These are phyloP conservation scores for Trichoderma cornu-damae DNA, from an alignment of 2,329 filamentous ascomycete genomes.

Conservation along the genomic window DNA sequence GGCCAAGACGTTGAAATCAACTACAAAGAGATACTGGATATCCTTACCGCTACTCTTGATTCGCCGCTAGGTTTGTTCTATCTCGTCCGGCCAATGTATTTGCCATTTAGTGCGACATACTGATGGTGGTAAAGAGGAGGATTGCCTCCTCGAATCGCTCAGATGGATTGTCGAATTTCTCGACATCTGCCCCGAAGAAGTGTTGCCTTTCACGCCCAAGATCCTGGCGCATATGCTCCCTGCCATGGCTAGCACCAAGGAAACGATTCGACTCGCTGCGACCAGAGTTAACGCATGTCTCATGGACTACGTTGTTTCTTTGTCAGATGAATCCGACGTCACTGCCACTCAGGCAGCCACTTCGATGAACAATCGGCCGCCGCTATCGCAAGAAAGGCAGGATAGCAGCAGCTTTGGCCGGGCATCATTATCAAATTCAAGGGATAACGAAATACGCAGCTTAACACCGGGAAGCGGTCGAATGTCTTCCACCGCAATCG, in stretches of 20 bases:
- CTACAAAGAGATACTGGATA: constrained; percentile 85
- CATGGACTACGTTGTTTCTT: constrained; percentile 88
- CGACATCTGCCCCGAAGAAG: constrained; percentile 95
- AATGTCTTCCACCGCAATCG: constrained; percentile 40
- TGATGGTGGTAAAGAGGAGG: constrained; percentile 59
- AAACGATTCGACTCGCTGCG: constrained; percentile 82
- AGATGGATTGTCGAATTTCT: constrained; percentile 96
- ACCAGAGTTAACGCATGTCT: constrained; percentile 84
- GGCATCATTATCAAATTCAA: constrained; percentile 48
- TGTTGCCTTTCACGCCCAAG: constrained; percentile 88
- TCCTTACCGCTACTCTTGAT: constrained; percentile 82
- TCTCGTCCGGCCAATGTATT: background rate
- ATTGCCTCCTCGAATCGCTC: constrained; percentile 83
- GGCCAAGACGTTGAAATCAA: constrained; percentile 96
- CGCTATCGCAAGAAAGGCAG: constrained; percentile 40
- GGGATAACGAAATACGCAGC: constrained; percentile 50
- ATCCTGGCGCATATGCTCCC: constrained; percentile 88
- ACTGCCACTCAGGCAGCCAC: constrained; percentile 21
- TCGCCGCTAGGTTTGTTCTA: constrained; percentile 63
- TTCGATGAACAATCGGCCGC: constrained; percentile 37
- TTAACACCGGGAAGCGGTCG: constrained; percentile 48
- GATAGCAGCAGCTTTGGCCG: constrained; percentile 47
- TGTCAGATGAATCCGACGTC: constrained; percentile 62
- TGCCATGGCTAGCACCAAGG: constrained; percentile 86
- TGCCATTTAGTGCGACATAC: background rate